Evolutionary conservation across 106 monocot species (phyloP).

Genomic region (Agapanthus africanus): DNA sequence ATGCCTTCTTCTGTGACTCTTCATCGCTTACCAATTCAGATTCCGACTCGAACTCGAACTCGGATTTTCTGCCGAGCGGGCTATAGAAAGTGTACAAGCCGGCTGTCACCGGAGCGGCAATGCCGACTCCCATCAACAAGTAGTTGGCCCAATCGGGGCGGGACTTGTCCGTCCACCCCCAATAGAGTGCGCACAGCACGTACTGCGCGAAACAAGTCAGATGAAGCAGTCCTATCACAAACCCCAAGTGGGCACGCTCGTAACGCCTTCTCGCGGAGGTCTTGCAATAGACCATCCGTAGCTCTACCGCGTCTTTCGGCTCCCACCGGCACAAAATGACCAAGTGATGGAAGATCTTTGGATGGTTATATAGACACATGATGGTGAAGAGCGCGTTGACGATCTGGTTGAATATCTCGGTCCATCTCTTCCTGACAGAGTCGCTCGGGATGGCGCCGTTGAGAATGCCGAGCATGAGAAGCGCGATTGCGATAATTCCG

Average conservation of each 20-base stretch:
- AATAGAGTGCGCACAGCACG: constrained; percentile 25
- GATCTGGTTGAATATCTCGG: constrained; percentile 72
- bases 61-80: background rate
- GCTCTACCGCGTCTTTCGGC: constrained; percentile 27
- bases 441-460: constrained; percentile 36
- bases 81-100: constrained; percentile 26
- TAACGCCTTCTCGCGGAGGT: background rate
- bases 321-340: constrained; percentile 49
- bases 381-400: constrained; percentile 86
- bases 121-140: constrained; percentile 19
- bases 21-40: background rate
- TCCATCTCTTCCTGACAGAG: constrained; percentile 46
- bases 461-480: constrained; percentile 65
- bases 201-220: constrained; percentile 36
- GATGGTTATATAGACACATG: constrained; percentile 82
- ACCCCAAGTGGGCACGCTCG: constrained; percentile 26
- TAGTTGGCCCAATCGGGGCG: constrained; percentile 21
- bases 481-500: constrained; percentile 32
- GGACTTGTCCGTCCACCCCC: constrained; percentile 21
- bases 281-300: constrained; percentile 53
- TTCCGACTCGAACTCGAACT: background rate
- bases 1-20: background rate
- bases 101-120: constrained; percentile 27
- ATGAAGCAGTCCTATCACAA: constrained; percentile 33
- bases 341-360: constrained; percentile 55